phyloP scores from a whole-genome alignment of 192 early-diverging fungal species.

The Coemansia sp. region DNA sequence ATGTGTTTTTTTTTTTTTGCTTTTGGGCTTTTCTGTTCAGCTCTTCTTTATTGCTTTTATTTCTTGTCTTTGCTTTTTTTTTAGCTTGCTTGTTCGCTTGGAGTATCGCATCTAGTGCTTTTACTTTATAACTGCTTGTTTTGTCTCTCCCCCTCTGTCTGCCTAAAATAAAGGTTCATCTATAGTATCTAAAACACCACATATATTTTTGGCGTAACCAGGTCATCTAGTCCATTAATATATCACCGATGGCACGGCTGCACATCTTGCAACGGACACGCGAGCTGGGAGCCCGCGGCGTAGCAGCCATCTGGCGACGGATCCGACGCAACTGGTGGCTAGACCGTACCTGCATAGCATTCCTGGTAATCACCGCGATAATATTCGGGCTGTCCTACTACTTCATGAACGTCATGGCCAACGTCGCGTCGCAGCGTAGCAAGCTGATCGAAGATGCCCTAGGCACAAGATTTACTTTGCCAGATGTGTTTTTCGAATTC shows the following conservation, averaged over 20 bases:
- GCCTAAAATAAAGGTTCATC: no score
- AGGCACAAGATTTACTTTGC: slow-evolving; percentile 38
- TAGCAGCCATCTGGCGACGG: slow-evolving; percentile 23
- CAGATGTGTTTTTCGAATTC: slow-evolving; percentile 62
- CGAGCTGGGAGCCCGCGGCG: slow-evolving; percentile 2
- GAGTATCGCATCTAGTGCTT: no score
- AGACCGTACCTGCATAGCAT: slow-evolving; percentile 38
- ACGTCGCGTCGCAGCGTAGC: slow-evolving; percentile 63
- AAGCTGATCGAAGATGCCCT: slow-evolving; percentile 44
- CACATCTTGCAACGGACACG: slow-evolving; percentile 10
- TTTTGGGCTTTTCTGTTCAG: no score
- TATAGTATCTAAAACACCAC: no score
- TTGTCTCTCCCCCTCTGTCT: no score
- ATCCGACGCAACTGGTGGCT: slow-evolving; percentile 57
- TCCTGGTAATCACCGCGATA: slow-evolving; percentile 23
- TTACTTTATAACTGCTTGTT: no score
- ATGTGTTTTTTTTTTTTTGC: no score
- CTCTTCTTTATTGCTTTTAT: no score
- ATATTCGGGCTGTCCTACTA: slow-evolving; percentile 55
- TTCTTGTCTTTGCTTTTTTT: no score
- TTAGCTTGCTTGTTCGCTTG: no score
- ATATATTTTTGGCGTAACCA: no score
- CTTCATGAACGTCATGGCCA: slow-evolving; percentile 68
- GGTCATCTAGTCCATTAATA: neutral
- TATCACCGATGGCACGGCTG: neutral